These are phyloP conservation scores for Penicillium canariense DNA, from an alignment of 495 filamentous ascomycete genomes.

Conservation along the genomic window DNA sequence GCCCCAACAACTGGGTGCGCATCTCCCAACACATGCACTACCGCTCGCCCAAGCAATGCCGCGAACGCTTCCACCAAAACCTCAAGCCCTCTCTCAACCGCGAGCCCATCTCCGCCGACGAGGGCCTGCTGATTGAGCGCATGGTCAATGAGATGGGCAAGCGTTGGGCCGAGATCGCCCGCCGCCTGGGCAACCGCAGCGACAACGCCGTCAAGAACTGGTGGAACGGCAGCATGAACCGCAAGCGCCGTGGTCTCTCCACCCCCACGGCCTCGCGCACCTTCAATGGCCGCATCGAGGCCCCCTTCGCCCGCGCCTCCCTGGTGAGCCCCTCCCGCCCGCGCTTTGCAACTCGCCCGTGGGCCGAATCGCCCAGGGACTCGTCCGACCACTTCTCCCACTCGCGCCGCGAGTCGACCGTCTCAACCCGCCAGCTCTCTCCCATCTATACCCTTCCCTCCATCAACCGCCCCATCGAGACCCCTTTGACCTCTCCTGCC, in stretches of 20 bases:
- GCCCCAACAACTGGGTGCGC: conserved; percentile 88
- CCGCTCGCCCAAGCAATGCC: conserved; percentile 91
- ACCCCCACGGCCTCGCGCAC: conserved; percentile 39
- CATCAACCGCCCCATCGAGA: conserved; percentile 52
- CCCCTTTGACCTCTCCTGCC: conserved; percentile 69
- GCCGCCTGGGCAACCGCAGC: conserved; percentile 80
- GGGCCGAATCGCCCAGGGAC: conserved; percentile 31
- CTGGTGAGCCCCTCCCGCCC: conserved; percentile 33
- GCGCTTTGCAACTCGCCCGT: conserved; percentile 35
- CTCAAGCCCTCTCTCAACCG: conserved; percentile 89
- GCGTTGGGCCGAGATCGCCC: conserved; percentile 93
- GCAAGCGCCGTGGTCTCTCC: conserved; percentile 51
- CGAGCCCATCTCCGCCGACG: conserved; percentile 86
- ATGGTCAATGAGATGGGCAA: conserved; percentile 82
- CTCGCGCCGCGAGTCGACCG: conserved; percentile 30
- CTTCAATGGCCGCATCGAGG: conserved; percentile 41
- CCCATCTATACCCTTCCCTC: conserved; percentile 46
- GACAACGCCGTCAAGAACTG: conserved; percentile 99
- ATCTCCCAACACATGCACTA: conserved; percentile 75
- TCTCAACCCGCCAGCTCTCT: conserved; percentile 38
- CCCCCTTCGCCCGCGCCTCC: conserved; percentile 41
- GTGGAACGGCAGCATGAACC: conserved; percentile 97
- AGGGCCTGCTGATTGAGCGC: conserved; percentile 77
- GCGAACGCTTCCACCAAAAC: conserved; percentile 94
- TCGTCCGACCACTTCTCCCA: conserved; percentile 16